Conservation (phyloP, 352 stramenopile genomes). For the Phytophthora tubulina region DNA sequence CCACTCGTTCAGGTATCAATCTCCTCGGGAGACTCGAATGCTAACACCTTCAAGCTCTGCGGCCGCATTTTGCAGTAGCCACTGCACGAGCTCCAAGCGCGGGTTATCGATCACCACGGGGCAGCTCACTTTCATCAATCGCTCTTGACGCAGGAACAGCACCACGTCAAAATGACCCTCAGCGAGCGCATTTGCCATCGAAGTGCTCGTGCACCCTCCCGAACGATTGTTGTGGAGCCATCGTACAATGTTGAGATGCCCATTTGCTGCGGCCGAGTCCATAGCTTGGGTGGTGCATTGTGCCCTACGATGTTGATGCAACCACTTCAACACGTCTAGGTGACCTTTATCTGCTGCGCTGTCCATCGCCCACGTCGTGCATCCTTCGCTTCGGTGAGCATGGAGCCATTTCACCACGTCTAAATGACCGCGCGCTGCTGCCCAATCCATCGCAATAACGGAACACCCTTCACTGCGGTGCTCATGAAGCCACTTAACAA, state of each 20-base stretch:
- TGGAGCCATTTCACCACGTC: conserved; percentile 6
- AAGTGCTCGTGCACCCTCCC: neutral
- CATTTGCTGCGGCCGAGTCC: neutral
- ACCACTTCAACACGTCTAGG: conserved; percentile 8
- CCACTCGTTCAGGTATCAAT: conserved; percentile 29
- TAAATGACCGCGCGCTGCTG: conserved; percentile 1
- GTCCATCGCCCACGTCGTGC: conserved; percentile 7
- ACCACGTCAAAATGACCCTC: conserved; percentile 22
- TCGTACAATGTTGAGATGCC: conserved; percentile 7
- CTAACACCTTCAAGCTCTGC: conserved; percentile 12
- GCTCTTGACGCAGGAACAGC: conserved; percentile 9
- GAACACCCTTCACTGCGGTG: conserved; percentile 19
- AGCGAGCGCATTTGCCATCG: conserved; percentile 10
- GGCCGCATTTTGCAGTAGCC: neutral
- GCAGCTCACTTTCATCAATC: neutral
- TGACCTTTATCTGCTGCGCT: conserved; percentile 12
- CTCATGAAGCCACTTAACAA: too few species aligned
- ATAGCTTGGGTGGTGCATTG: too few species aligned
- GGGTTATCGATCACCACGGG: conserved; percentile 2
- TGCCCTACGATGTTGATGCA: too few species aligned
- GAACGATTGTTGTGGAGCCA: conserved; percentile 27
- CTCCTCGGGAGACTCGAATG: conserved; percentile 6
- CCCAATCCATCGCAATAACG: conserved; percentile 4
- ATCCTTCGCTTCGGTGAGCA: conserved; percentile 17
- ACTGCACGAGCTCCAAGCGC: conserved; percentile 21